Percentiles rank a stretch among this genome's conserved stretches.
phyloP scores from a whole-genome alignment of 2,329 filamentous ascomycete genomes.

The Xylaria sp. region DNA sequence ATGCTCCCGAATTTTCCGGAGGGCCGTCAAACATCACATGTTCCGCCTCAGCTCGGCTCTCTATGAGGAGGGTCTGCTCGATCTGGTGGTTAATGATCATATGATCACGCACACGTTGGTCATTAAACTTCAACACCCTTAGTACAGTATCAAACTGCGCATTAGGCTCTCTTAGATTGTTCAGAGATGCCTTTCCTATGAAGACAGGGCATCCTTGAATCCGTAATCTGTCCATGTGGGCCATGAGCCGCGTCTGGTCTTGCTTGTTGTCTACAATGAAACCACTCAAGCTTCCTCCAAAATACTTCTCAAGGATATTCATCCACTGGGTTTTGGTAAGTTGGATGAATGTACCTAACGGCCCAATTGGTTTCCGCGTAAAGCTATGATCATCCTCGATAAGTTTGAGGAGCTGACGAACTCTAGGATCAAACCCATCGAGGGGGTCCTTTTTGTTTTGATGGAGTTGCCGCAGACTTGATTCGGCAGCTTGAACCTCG shows the following conservation, averaged over 20 bases:
- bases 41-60: conserved; percentile 69
- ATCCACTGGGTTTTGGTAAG: conserved; percentile 84
- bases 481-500: conserved; percentile 61
- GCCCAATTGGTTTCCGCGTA: conserved; percentile 75
- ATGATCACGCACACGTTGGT: conserved; percentile 77
- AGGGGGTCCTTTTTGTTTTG: conserved; percentile 64
- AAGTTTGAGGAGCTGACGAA: conserved; percentile 68
- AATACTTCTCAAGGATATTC: conserved; percentile 75
- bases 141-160: conserved; percentile 75
- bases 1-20: conserved; percentile 74
- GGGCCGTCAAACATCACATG: conserved; percentile 68
- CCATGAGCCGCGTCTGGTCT: conserved; percentile 73
- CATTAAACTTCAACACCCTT: conserved; percentile 80
- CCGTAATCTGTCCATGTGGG: conserved; percentile 65
- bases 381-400: conserved; percentile 76
- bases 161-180: conserved; percentile 75
- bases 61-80: conserved; percentile 83
- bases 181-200: conserved; percentile 64
- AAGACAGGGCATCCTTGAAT: conserved; percentile 58
- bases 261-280: conserved; percentile 82
- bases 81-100: conserved; percentile 83
- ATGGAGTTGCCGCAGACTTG: conserved; percentile 56
- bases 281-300: conserved; percentile 72
- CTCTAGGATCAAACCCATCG: conserved; percentile 66
- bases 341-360: conserved; percentile 78